Conservation (phyloP, 2,329 filamentous ascomycete genomes). For the Acephala macrosclerotiorum region DNA sequence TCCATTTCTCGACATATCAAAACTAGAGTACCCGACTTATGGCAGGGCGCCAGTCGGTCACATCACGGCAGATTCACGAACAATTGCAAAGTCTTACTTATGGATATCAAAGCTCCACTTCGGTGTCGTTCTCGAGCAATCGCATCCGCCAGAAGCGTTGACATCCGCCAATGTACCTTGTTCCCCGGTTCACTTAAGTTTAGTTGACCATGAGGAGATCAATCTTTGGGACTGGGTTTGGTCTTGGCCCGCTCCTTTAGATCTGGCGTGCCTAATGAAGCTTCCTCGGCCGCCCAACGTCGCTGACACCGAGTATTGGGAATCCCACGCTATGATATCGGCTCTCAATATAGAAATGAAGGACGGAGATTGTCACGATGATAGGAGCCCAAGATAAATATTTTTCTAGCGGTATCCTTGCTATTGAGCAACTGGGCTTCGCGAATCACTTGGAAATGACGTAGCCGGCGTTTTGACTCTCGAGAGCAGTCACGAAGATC, state of each 20-base stretch:
- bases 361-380: not conserved
- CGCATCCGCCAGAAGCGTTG: not conserved
- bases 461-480: conserved; percentile 27
- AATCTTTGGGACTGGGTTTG: conserved; percentile 4
- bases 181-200: conserved; percentile 6
- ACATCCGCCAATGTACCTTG: not conserved
- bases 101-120: conserved; percentile 6
- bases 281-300: conserved; percentile 18
- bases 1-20: not conserved
- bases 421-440: no score
- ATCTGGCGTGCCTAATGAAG: conserved; percentile 3
- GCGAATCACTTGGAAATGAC: no score
- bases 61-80: not conserved
- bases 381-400: conserved; percentile 20
- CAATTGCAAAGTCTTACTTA: conserved; percentile 2
- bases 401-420: no score
- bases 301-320: conserved; percentile 16
- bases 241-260: conserved; percentile 27
- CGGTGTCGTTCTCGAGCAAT: conserved; percentile 1
- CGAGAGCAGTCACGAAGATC: no score
- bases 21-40: not conserved
- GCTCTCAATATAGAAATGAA: not conserved
- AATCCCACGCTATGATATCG: not conserved
- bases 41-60: not conserved
- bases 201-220: conserved; percentile 3